phyloP scores from a whole-genome alignment of 768 basidiomycete genomes.

The Plicaturopsis crispa region DNA sequence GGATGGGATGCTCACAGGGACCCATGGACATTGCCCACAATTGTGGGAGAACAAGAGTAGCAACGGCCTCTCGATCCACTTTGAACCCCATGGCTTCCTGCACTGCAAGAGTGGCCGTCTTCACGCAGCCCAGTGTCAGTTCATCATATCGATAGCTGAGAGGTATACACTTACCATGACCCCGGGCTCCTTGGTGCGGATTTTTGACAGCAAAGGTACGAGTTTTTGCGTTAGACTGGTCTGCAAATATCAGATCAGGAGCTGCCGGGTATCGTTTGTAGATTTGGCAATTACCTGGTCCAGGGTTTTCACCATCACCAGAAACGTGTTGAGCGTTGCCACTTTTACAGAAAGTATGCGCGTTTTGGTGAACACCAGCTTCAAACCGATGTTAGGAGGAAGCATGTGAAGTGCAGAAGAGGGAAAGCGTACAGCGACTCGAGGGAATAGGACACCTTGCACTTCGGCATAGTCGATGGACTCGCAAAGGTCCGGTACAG shows the following conservation, averaged over 20 bases:
- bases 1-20: slow-evolving; percentile 49
- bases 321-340: slow-evolving; percentile 74
- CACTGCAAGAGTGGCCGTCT: slow-evolving; percentile 85
- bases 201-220: slow-evolving; percentile 89
- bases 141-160: slow-evolving; percentile 2
- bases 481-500: slow-evolving; percentile 85
- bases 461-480: slow-evolving; percentile 94
- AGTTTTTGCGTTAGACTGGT: slow-evolving; percentile 89
- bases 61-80: slow-evolving; percentile 88
- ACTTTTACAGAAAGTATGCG: slow-evolving; percentile 88
- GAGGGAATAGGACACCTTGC: slow-evolving; percentile 82
- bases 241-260: slow-evolving; percentile 24
- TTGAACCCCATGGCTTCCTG: slow-evolving; percentile 97
- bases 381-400: slow-evolving; percentile 7
- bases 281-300: slow-evolving; percentile 54
- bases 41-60: slow-evolving; percentile 83
- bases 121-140: slow-evolving; percentile 2
- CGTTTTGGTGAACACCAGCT: slow-evolving; percentile 93
- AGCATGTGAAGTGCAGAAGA: slow-evolving; percentile 1
- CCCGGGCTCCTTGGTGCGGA: slow-evolving; percentile 91
- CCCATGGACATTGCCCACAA: slow-evolving; percentile 98
- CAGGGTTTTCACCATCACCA: slow-evolving; percentile 82
- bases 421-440: slow-evolving; percentile 68
- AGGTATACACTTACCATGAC: slow-evolving; percentile 63
- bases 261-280: neutral